Evolutionary conservation across 2,329 filamentous ascomycete species (phyloP).

Genomic region (Cadophora malorum): DNA sequence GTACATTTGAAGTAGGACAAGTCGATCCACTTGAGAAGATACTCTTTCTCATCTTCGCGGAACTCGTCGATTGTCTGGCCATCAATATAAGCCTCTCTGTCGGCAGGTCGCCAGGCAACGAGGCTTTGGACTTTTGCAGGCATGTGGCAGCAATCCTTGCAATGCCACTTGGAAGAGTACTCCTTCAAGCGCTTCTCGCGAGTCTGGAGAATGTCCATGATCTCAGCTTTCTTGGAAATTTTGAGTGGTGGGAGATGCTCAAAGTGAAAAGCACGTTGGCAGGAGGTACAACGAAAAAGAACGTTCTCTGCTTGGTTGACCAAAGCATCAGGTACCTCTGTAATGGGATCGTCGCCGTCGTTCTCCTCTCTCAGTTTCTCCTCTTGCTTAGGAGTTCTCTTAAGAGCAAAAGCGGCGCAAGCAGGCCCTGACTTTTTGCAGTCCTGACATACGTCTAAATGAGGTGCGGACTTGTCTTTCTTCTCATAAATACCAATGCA

Average conservation of each 20-base stretch:
- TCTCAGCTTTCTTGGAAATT: conserved; percentile 45
- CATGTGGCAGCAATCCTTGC: conserved; percentile 74
- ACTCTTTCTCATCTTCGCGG: conserved; percentile 84
- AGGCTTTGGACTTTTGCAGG: conserved; percentile 75
- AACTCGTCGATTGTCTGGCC: conserved; percentile 61
- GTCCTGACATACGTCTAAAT: conserved; percentile 72
- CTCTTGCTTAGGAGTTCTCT: conserved; percentile 78
- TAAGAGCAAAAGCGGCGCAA: conserved; percentile 77
- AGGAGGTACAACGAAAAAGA: conserved; percentile 81
- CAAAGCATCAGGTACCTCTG: conserved; percentile 63
- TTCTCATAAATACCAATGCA: conserved; percentile 74
- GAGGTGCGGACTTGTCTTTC: conserved; percentile 74
- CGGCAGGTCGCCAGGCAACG: conserved; percentile 83
- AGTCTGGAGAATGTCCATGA: conserved; percentile 52
- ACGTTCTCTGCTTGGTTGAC: conserved; percentile 79
- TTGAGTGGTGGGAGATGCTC: conserved; percentile 71
- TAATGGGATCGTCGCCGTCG: conserved; percentile 77
- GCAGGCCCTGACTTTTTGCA: conserved; percentile 71
- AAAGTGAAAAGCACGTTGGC: conserved; percentile 81
- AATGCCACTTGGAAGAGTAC: conserved; percentile 79
- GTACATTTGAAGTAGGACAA: conserved; percentile 81
- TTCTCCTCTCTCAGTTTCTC: conserved; percentile 84
- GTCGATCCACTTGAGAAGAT: conserved; percentile 86
- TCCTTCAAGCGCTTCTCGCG: conserved; percentile 71
- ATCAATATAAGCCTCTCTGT: conserved; percentile 60